These are phyloP conservation scores for Biancaea sappan DNA, from an alignment of 306 rosid species.

Conservation along the genomic window DNA sequence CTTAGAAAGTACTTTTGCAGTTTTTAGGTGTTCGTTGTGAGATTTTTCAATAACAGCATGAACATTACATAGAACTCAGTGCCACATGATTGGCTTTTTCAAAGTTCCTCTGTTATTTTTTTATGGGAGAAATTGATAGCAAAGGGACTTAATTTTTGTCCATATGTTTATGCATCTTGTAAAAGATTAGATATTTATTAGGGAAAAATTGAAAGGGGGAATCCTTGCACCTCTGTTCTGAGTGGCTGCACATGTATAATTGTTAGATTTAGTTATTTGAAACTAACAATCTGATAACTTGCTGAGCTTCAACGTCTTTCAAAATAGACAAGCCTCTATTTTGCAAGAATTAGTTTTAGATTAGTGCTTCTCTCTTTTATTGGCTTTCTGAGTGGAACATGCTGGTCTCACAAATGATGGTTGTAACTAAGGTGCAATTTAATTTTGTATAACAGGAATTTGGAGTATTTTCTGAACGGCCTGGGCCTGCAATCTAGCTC, in stretches of 20 bases:
- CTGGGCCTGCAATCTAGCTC: slow-evolving; percentile 25
- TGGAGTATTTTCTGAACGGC: slow-evolving; percentile 33
- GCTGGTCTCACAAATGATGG: slow-evolving; percentile 27
- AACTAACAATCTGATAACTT: slow-evolving; percentile 1
- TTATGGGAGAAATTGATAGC: not conserved
- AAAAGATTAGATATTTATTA: not conserved
- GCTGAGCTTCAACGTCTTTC: not conserved
- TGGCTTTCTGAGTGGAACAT: slow-evolving; percentile 25
- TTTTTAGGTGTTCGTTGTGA: not conserved
- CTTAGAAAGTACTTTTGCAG: not conserved
- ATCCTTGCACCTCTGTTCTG: slow-evolving; percentile 7
- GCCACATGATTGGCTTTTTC: not conserved
- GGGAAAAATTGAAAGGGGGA: not conserved
- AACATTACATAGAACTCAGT: not conserved
- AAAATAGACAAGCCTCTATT: not conserved
- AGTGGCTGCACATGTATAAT: not conserved
- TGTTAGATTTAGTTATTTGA: slow-evolving; percentile 10
- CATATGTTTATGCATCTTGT: not conserved
- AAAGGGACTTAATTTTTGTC: slow-evolving; percentile 15
- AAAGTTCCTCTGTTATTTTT: not conserved
- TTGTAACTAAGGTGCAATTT: slow-evolving; percentile 28
- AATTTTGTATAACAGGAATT: slow-evolving; percentile 47
- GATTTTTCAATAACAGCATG: not conserved
- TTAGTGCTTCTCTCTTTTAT: not conserved
- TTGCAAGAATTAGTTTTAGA: not conserved